Conservation (phyloP, 169 alveolate species). For the Sarcocystis neurona region DNA sequence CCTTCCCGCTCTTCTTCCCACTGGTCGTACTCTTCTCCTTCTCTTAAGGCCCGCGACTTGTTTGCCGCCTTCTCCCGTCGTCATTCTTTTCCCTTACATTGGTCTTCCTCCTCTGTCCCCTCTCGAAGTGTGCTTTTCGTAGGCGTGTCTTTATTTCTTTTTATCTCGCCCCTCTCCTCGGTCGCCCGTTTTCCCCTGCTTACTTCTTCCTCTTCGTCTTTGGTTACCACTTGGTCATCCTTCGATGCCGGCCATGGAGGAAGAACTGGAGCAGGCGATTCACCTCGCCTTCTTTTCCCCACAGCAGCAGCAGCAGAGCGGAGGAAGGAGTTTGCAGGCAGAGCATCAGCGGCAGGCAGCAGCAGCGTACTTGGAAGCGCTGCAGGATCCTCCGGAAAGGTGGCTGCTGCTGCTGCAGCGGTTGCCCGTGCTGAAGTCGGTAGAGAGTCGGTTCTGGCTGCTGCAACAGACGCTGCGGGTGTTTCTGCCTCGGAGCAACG, state of each 20-base stretch:
- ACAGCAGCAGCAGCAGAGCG: background rate
- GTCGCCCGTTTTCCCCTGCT: background rate
- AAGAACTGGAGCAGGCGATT: conserved; percentile 5
- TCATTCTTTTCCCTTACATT: too few relatives aligned
- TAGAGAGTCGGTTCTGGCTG: conserved; percentile 21
- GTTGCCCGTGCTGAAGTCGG: background rate
- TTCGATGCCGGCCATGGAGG: conserved; percentile 8
- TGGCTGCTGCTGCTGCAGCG: conserved; percentile 13
- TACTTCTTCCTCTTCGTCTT: background rate
- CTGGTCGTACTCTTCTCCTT: too few relatives aligned
- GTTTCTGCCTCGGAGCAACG: background rate
- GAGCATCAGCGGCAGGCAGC: background rate
- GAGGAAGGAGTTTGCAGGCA: too few relatives aligned
- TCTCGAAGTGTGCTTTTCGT: background rate
- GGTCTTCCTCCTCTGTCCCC: too few relatives aligned
- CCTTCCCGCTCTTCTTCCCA: background rate
- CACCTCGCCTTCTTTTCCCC: conserved; percentile 2
- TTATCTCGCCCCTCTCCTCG: background rate
- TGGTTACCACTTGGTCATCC: background rate
- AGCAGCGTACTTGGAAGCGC: background rate
- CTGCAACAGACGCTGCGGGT: background rate
- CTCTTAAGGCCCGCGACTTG: too few relatives aligned
- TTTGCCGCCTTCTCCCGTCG: too few relatives aligned
- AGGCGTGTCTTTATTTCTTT: background rate
- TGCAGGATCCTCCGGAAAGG: background rate